Percentiles rank a stretch among this genome's conserved stretches.
These are phyloP conservation scores for Verbena officinalis DNA, from an alignment of 257 asterid genomes.

Conservation along the genomic window DNA sequence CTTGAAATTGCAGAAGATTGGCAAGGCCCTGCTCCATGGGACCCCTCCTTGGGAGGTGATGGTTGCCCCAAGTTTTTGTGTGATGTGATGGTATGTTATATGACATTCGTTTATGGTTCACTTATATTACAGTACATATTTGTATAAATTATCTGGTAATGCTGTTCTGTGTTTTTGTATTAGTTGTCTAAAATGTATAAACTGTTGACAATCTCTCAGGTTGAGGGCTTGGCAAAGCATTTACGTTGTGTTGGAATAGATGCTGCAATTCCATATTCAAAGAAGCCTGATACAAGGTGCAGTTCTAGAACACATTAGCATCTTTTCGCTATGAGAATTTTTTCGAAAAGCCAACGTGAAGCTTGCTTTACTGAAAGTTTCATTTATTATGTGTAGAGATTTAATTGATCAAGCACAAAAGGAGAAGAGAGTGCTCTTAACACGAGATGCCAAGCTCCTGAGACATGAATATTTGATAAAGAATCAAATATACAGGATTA, in stretches of 20 bases:
- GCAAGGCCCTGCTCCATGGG: conserved; percentile 95
- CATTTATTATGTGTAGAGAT: conserved; percentile 51
- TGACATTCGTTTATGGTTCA: background rate
- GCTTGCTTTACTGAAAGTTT: background rate
- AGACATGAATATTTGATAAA: conserved; percentile 75
- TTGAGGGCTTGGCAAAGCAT: conserved; percentile 96
- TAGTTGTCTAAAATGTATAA: background rate
- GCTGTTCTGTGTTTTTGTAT: background rate
- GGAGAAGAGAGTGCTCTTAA: conserved; percentile 84
- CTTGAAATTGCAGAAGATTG: conserved; percentile 53
- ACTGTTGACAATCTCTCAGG: conserved; percentile 42
- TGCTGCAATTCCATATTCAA: conserved; percentile 81
- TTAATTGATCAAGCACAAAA: conserved; percentile 75
- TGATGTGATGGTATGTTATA: conserved; percentile 76
- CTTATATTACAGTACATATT: conserved; percentile 12
- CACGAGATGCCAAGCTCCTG: conserved; percentile 86
- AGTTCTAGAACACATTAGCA: conserved; percentile 22
- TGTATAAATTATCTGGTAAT: background rate
- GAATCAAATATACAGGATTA: conserved; percentile 81
- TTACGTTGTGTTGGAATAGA: conserved; percentile 94
- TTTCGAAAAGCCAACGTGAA: background rate
- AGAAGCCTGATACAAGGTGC: conserved; percentile 84
- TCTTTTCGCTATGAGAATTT: too few species aligned
- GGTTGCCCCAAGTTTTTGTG: conserved; percentile 91
- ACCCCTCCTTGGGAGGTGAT: conserved; percentile 72